Evolutionary conservation across 2,329 filamentous ascomycete species (phyloP).

Genomic region (Daldinia sp.): DNA sequence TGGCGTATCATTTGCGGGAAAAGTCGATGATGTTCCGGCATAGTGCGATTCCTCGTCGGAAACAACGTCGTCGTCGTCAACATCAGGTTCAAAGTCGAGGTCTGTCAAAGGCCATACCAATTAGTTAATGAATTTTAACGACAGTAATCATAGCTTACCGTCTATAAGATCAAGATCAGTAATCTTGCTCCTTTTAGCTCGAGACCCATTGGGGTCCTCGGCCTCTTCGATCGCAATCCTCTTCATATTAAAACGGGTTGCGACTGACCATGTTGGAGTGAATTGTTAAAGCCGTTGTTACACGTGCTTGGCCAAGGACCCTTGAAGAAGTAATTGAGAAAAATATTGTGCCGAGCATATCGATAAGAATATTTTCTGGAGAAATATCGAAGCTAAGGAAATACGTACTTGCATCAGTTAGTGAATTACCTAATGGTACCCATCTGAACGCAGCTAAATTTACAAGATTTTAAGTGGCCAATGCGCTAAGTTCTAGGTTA

Average conservation of each 20-base stretch:
- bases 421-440: not conserved
- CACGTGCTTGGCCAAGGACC: not conserved
- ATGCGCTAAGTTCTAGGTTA: not conserved
- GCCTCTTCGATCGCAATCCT: constrained; percentile 30
- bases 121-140: constrained; percentile 43
- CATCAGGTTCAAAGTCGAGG: constrained; percentile 10
- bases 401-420: not conserved
- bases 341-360: constrained; percentile 27
- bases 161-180: constrained; percentile 1
- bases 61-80: constrained; percentile 29
- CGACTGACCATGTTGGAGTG: constrained; percentile 1
- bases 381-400: not conserved
- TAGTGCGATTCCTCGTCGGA: constrained; percentile 37
- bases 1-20: constrained; percentile 54
- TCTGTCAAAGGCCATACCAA: constrained; percentile 5
- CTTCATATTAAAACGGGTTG: constrained; percentile 38
- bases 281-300: not conserved
- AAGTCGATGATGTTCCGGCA: constrained; percentile 32
- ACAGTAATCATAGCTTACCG: constrained; percentile 64
- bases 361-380: constrained; percentile 14
- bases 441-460: not conserved
- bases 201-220: constrained; percentile 26
- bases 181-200: constrained; percentile 26
- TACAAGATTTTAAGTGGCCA: not conserved
- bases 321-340: constrained; percentile 13